phyloP scores from a whole-genome alignment of 768 basidiomycete species.

The Boletus pseudopeckii region DNA sequence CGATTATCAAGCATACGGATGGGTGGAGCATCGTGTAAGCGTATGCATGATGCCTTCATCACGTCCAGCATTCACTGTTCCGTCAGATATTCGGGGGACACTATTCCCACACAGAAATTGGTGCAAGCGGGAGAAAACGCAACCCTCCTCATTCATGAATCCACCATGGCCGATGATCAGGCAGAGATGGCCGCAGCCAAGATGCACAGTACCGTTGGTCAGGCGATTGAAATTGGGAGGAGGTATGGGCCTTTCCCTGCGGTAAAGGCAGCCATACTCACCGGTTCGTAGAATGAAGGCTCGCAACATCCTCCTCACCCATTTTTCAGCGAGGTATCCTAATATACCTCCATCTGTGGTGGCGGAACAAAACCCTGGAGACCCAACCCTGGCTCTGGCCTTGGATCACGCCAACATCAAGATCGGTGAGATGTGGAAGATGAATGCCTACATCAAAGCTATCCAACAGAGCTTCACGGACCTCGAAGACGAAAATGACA shows the following conservation, averaged over 20 bases:
- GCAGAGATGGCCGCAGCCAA: slow-evolving; percentile 67
- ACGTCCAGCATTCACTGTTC: not conserved
- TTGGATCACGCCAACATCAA: slow-evolving; percentile 75
- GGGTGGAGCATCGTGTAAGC: slow-evolving; percentile 47
- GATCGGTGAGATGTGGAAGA: slow-evolving; percentile 83
- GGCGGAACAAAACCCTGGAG: slow-evolving; percentile 18
- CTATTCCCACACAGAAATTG: slow-evolving; percentile 68
- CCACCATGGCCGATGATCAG: slow-evolving; percentile 87
- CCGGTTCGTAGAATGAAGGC: slow-evolving; percentile 69
- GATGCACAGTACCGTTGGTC: slow-evolving; percentile 86
- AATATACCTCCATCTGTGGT: slow-evolving; percentile 60
- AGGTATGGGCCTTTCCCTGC: slow-evolving; percentile 42
- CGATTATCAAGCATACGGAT: slow-evolving; percentile 60
- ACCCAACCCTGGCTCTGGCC: slow-evolving; percentile 65
- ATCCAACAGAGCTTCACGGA: slow-evolving; percentile 63
- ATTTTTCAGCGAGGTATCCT: slow-evolving; percentile 93
- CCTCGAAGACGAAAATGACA: slow-evolving; percentile 42
- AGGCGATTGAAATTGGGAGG: slow-evolving; percentile 77
- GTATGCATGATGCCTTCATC: not conserved
- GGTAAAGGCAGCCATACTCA: not conserved
- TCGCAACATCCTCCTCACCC: slow-evolving; percentile 82
- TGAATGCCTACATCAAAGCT: slow-evolving; percentile 70
- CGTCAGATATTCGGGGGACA: slow-evolving; percentile 87
- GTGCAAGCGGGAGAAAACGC: slow-evolving; percentile 61
- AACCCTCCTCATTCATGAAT: slow-evolving; percentile 90